Percentiles rank a stretch among this genome's conserved stretches.
These are phyloP conservation scores for Macadamia integrifolia DNA, from an alignment of 164 flowering plant species.

Conservation along the genomic window DNA sequence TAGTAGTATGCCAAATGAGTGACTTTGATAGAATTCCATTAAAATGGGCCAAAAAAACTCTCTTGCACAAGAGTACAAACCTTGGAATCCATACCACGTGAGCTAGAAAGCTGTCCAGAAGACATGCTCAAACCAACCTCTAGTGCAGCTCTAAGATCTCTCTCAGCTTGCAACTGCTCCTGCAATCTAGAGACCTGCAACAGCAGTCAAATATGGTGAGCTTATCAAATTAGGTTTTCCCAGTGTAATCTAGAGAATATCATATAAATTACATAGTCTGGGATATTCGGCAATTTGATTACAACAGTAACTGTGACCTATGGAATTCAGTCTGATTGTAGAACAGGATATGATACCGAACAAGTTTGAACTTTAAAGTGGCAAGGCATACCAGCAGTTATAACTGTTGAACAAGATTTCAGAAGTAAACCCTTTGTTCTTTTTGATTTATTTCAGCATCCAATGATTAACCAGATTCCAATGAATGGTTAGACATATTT, in stretches of 20 bases:
- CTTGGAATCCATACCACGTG: constrained; percentile 93
- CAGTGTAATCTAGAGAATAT: not conserved
- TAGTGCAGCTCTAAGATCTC: constrained; percentile 92
- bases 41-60: not conserved
- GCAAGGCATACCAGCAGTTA: too few species aligned
- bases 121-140: constrained; percentile 99
- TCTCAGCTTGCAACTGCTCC: constrained; percentile 98
- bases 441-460: too few species aligned
- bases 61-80: constrained; percentile 31
- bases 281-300: not conserved
- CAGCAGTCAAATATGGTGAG: not conserved
- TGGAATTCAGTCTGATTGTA: not conserved
- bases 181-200: constrained; percentile 86
- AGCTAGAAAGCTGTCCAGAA: constrained; percentile 65
- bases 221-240: too few species aligned
- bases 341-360: too few species aligned
- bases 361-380: too few species aligned
- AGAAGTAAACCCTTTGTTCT: too few species aligned
- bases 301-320: not conserved
- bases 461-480: too few species aligned
- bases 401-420: too few species aligned
- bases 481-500: too few species aligned
- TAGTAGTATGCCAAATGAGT: constrained; percentile 15
- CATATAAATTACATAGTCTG: not conserved
- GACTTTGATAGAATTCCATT: not conserved